These are phyloP conservation scores for Erucastrum elatum DNA, from an alignment of 345 rosid species.

Conservation along the genomic window DNA sequence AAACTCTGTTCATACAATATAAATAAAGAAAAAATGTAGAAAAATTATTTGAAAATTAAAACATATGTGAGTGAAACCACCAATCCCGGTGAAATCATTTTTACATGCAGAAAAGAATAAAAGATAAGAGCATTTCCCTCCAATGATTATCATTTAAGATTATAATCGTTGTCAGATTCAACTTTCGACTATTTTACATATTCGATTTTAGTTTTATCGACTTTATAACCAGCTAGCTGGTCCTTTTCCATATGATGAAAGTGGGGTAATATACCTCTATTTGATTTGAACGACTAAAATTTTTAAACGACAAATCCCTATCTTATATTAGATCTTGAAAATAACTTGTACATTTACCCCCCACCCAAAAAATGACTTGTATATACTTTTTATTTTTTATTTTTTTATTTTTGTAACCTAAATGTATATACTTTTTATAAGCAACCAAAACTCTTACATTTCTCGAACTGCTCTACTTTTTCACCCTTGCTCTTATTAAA, in stretches of 20 bases:
- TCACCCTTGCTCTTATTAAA: background rate
- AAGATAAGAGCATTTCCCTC: background rate
- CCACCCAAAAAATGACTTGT: background rate
- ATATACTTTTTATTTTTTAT: background rate
- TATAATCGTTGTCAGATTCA: background rate
- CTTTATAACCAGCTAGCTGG: conserved; percentile 7
- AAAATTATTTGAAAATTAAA: background rate
- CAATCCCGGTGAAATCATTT: conserved; percentile 24
- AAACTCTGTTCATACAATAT: background rate
- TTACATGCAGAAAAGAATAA: background rate
- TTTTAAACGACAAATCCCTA: conserved; percentile 18
- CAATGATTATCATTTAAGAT: conserved; percentile 21
- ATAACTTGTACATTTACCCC: conserved; percentile 6
- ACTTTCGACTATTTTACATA: conserved; percentile 7
- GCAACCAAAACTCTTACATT: conserved; percentile 2
- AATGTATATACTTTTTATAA: background rate
- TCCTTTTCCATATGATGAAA: conserved; percentile 36
- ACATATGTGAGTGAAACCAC: conserved; percentile 12
- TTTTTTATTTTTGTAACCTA: too few species aligned
- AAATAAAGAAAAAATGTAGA: background rate
- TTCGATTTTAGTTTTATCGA: conserved; percentile 5
- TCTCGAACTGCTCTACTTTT: background rate
- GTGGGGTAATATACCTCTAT: conserved; percentile 18
- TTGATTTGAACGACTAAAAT: conserved; percentile 28
- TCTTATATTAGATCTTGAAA: conserved; percentile 26